Base-by-base conservation (phyloP, 1,284 basidiomycete genomes). In the Ceratobasidium papillatum region DNA sequence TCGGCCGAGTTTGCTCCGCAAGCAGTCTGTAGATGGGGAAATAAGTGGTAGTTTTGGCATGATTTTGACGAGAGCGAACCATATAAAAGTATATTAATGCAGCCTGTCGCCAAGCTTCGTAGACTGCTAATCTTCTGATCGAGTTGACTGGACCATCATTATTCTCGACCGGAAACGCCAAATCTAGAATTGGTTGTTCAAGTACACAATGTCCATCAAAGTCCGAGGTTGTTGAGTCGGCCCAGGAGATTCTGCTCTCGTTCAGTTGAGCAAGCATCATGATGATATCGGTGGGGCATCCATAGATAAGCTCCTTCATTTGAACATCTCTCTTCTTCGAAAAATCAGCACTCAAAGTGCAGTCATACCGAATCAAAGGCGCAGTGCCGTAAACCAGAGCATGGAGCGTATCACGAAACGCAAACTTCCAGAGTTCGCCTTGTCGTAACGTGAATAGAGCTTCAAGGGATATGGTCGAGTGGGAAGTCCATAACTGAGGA, bases 31-130 rank as follows among this genome's bases (percentile, higher is more conserved):
- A 51, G 49, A 5, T 27, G n/a, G 17, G 17, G 30, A 41, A 62
- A 62, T 32, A 9, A 11, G 34, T 62, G 34, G n/a, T 41, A 41
- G 34, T 19, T 5, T 8, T 11, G 59, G 41, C 14, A 11, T 41
- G 36, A 9, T 27, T 3, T 12, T 14, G 34, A 9, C 14, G 3
- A 3, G 5, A 41, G 17, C 43, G 17, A 5, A 63, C 61, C 61
- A 63, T 63, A 45, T 63, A 63, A n/a, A 63, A 27, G 25, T 63
- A 63, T 4, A 63, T 63, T 3, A 63, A 22, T 5, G 25, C 43
- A n/a, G 61, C 43, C 2, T 63, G 61, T 25, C 41, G 36, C 61
- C 61, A 63, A 12, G 32, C n/a, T 19, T 63, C 61, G 2, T 63
- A 25, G 17, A 63, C 38, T 3, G 43, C 61, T 1, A 45, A 25